These are phyloP conservation scores for Lichenothelia convexa DNA, from an alignment of 495 filamentous ascomycete species.

Conservation along the genomic window DNA sequence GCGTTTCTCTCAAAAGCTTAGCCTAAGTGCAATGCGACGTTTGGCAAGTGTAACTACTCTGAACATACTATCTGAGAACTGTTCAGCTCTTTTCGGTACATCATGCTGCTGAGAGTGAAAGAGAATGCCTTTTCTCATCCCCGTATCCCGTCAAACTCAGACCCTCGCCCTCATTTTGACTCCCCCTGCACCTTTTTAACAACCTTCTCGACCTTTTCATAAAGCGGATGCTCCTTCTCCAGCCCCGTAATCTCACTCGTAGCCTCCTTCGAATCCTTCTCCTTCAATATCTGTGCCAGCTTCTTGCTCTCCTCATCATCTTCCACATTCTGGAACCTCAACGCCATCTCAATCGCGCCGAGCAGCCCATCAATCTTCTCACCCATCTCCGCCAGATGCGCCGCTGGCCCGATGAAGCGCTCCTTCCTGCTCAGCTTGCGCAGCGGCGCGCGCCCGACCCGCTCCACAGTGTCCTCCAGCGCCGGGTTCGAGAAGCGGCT, in stretches of 20 bases:
- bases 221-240: slow-evolving; percentile 52
- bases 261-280: slow-evolving; percentile 46
- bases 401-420: slow-evolving; percentile 83
- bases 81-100: no score
- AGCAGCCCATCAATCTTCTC: slow-evolving; percentile 51
- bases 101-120: no score
- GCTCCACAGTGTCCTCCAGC: slow-evolving; percentile 80
- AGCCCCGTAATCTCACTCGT: slow-evolving; percentile 57
- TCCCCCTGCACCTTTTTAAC: slow-evolving; percentile 65
- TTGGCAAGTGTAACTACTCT: no score
- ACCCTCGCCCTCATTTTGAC: no score
- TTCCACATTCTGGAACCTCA: slow-evolving; percentile 81
- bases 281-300: slow-evolving; percentile 65
- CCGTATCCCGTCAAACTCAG: no score
- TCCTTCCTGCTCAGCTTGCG: slow-evolving; percentile 85
- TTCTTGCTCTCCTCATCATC: slow-evolving; percentile 73
- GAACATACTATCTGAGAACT: no score
- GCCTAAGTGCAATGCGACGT: no score
- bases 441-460: slow-evolving; percentile 85
- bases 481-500: slow-evolving; percentile 86
- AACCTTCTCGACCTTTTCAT: slow-evolving; percentile 45
- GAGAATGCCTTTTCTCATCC: no score
- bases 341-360: slow-evolving; percentile 63
- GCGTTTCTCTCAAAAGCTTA: no score
- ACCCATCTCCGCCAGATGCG: slow-evolving; percentile 62